These are phyloP conservation scores for Elsinoe fawcettii DNA, from an alignment of 2,329 filamentous ascomycete species.

Conservation along the genomic window DNA sequence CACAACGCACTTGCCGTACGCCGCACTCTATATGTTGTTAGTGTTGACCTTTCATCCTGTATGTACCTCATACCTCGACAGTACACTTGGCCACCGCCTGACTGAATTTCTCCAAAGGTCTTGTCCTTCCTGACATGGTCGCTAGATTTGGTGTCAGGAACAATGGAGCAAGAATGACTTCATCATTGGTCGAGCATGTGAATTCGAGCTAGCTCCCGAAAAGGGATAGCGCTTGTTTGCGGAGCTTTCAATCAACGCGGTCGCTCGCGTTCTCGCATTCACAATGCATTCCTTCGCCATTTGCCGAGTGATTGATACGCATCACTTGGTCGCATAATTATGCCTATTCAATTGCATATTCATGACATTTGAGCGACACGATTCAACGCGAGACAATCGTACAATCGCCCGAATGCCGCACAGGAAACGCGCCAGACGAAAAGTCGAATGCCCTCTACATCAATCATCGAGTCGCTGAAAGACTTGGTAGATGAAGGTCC, in stretches of 20 bases:
- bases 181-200: background rate
- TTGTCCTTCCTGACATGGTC: conserved; percentile 40
- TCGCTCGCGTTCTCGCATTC: background rate
- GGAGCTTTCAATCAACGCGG: conserved; percentile 1
- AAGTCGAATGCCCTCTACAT: conserved; percentile 33
- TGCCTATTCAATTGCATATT: background rate
- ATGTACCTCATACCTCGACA: conserved; percentile 46
- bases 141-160: background rate
- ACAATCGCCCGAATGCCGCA: conserved; percentile 32
- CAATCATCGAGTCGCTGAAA: conserved; percentile 29
- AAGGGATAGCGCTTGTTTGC: conserved; percentile 2
- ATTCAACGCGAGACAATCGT: background rate
- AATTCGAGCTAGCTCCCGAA: background rate
- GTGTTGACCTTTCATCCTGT: conserved; percentile 11
- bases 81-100: conserved; percentile 58
- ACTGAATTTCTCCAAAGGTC: conserved; percentile 63
- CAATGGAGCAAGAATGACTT: background rate
- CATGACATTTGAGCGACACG: background rate
- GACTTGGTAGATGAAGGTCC: conserved; percentile 37
- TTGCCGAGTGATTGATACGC: background rate
- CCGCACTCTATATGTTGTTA: conserved; percentile 53
- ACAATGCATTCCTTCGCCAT: background rate
- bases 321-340: conserved; percentile 7
- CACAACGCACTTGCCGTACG: conserved; percentile 86
- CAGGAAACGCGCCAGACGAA: conserved; percentile 32